A percentile compares a stretch with the other conserved stretches of the same genome.
These are phyloP conservation scores for Eucalyptus regnans DNA, from an alignment of 345 rosid species.

Conservation along the genomic window DNA sequence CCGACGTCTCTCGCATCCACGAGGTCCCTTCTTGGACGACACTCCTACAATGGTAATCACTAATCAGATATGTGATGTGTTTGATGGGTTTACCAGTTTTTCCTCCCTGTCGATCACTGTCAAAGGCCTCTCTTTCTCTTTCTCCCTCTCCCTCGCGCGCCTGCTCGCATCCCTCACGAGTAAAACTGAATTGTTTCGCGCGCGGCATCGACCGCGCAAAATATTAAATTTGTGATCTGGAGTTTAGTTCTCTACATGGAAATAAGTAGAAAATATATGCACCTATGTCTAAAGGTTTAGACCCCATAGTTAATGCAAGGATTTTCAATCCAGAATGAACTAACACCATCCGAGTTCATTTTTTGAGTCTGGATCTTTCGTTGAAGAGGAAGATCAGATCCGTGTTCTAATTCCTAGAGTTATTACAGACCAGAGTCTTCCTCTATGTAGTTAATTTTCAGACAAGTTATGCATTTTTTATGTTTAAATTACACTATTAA, in stretches of 20 bases:
- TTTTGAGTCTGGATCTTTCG: neutral
- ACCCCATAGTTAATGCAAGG: neutral
- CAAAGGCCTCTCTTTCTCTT: neutral
- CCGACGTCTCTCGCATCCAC: slow-evolving; percentile 8
- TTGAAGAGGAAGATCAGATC: neutral
- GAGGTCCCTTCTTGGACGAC: slow-evolving; percentile 20
- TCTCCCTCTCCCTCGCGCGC: neutral
- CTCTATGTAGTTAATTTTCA: neutral
- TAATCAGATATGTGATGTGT: neutral
- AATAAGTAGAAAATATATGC: neutral
- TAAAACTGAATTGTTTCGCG: neutral
- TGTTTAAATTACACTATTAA: neutral
- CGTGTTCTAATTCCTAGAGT: neutral
- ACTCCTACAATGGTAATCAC: slow-evolving; percentile 22
- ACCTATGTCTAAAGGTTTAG: neutral
- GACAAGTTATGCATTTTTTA: neutral
- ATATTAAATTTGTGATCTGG: neutral
- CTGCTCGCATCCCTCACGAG: neutral
- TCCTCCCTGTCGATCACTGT: neutral
- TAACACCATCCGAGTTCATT: neutral
- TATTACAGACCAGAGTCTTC: neutral
- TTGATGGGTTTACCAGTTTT: neutral
- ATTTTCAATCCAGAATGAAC: neutral
- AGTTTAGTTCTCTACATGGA: neutral
- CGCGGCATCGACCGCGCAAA: neutral